Evolutionary conservation across 192 early-diverging fungal genomes (phyloP).

Genomic region (Umbelopsis vinacea): DNA sequence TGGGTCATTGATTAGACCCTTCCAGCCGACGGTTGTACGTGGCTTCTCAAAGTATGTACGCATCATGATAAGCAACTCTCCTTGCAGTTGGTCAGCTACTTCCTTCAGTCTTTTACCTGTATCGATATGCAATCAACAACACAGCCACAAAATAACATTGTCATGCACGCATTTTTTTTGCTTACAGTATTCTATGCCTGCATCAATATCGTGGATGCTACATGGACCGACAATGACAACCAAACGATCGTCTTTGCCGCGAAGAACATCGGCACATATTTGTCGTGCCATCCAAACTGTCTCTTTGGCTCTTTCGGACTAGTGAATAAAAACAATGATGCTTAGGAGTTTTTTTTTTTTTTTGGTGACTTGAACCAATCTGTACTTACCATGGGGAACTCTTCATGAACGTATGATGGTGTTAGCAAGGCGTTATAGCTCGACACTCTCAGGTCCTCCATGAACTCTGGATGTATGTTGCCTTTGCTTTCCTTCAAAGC

Average conservation of each 20-base stretch:
- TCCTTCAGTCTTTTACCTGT: slow-evolving; percentile 28
- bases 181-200: slow-evolving; percentile 83
- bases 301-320: slow-evolving; percentile 25
- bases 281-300: slow-evolving; percentile 54
- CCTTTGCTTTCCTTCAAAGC: neutral
- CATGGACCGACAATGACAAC: slow-evolving; percentile 93
- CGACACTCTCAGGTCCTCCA: slow-evolving; percentile 82
- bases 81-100: slow-evolving; percentile 58
- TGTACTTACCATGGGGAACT: slow-evolving; percentile 70
- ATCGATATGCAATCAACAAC: neutral
- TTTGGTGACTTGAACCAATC: too few species aligned
- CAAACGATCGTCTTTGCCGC: slow-evolving; percentile 81
- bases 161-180: neutral
- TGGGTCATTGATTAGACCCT: slow-evolving; percentile 84
- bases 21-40: slow-evolving; percentile 93
- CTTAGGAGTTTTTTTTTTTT: neutral
- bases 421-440: slow-evolving; percentile 86
- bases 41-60: slow-evolving; percentile 99
- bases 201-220: slow-evolving; percentile 89
- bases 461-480: slow-evolving; percentile 36
- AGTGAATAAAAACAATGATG: neutral
- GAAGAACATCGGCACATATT: slow-evolving; percentile 72
- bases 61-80: slow-evolving; percentile 91
- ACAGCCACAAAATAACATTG: neutral
- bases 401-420: slow-evolving; percentile 84